Percentiles rank a stretch among this genome's conserved stretches.
phyloP scores from a whole-genome alignment of 1,284 basidiomycete genomes.

The Exsudoporus floridanus region DNA sequence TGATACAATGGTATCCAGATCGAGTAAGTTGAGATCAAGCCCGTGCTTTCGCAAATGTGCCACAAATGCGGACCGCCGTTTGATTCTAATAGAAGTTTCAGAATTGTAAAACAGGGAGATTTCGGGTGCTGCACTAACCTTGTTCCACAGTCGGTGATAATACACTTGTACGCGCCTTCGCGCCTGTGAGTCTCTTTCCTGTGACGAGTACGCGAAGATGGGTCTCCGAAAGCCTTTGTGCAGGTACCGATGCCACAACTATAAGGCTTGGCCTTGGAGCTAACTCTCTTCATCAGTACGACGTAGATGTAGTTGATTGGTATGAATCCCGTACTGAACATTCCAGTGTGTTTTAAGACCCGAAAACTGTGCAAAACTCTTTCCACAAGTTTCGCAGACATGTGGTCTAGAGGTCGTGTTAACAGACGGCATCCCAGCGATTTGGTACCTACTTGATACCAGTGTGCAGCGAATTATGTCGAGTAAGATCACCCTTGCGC shows the following conservation, averaged over 20 bases:
- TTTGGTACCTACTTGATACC: slow-evolving; percentile 43
- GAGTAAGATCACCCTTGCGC: slow-evolving; percentile 53
- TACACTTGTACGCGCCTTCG: slow-evolving; percentile 45
- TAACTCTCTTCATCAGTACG: slow-evolving; percentile 29
- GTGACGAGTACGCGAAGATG: slow-evolving; percentile 63
- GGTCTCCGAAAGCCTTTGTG: slow-evolving; percentile 53
- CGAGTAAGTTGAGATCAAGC: slow-evolving; percentile 30
- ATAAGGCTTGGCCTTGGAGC: slow-evolving; percentile 53
- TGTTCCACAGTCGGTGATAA: slow-evolving; percentile 43
- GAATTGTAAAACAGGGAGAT: neutral
- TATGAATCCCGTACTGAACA: slow-evolving; percentile 49
- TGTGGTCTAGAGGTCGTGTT: slow-evolving; percentile 41
- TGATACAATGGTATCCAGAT: slow-evolving; percentile 17
- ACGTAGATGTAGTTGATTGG: neutral
- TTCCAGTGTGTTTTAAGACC: slow-evolving; percentile 60
- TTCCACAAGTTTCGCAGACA: slow-evolving; percentile 46
- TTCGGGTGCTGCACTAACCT: slow-evolving; percentile 37
- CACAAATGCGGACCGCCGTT: slow-evolving; percentile 57
- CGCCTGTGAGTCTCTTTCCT: slow-evolving; percentile 53
- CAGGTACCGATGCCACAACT: slow-evolving; percentile 48
- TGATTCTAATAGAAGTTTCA: slow-evolving; percentile 46
- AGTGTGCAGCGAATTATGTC: slow-evolving; percentile 48
- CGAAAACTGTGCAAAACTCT: slow-evolving; percentile 52
- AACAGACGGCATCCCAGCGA: neutral
- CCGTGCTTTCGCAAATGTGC: slow-evolving; percentile 53